Base-by-base conservation (phyloP, 2,329 filamentous ascomycete genomes). In the Aspergillus fructus region DNA sequence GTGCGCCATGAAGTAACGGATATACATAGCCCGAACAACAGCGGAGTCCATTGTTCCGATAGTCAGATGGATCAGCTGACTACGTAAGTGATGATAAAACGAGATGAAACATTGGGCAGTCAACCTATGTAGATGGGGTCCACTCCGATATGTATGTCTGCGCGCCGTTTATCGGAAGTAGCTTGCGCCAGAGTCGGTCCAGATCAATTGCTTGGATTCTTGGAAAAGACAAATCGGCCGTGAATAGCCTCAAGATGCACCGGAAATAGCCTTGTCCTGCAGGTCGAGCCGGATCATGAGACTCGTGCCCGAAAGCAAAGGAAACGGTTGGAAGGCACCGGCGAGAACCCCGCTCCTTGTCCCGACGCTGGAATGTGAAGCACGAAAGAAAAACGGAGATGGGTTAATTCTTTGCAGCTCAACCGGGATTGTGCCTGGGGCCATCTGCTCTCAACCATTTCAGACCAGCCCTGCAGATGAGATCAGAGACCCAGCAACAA, bases 341-440 rank as follows among this genome's bases (percentile, higher is more conserved):
- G 60, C 55, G 58, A 45, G 49, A 48, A 59, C 55, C 56, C 63
- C 62, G 62, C 59, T 60, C 49, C 48, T 30, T 34, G 19, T 37
- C 34, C 53, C 62, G 64, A 62, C 54, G 47, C 53, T 60, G 48
- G 8, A 30, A 50, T 21, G 58, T 62, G 59, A 61, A 59, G 58
- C 58, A 67, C 64, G 66, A 68, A 68, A 67, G 66, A 66, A 64
- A 62, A 55, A 65, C 66, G 66, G 66, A 66, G 55, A 51, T 54
- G 59, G 59, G 47, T 59, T 52, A 60, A 58, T 54, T 19, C 59
- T 62, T 60, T 54, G 33, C 45, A 50, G 45, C 37, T 49, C 17
- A 37, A n/a, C 34, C 34, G 34, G 15, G 8, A 5, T 37, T 37
- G 12, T 15, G n/a, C 15, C 15, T n/a, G 34, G 12, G 34, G 34